Evolutionary conservation across 2,329 filamentous ascomycete genomes (phyloP).

Genomic region (Hypoxylon sp.): DNA sequence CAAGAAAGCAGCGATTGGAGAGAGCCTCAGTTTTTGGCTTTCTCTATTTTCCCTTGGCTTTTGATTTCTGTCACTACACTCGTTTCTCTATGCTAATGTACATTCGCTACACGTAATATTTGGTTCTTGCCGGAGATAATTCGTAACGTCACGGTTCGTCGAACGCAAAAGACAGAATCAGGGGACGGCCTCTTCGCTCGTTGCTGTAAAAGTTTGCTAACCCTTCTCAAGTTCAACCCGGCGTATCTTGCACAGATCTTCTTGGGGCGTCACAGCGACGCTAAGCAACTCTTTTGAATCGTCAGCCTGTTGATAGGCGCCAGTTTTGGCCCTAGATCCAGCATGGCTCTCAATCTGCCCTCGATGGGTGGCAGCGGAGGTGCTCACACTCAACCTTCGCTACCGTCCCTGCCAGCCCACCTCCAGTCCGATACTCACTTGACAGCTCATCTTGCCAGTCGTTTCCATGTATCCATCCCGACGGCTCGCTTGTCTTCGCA

Average conservation of each 20-base stretch:
- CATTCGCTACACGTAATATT: constrained; percentile 43
- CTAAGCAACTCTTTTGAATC: constrained; percentile 36
- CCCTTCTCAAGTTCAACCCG: constrained; percentile 16
- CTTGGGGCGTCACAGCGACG: constrained; percentile 31
- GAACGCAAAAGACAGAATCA: constrained; percentile 8
- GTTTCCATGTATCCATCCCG: constrained; percentile 91
- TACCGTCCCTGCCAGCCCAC: constrained; percentile 89
- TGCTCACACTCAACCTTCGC: constrained; percentile 84
- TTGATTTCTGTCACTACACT: constrained; percentile 47
- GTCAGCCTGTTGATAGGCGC: constrained; percentile 46
- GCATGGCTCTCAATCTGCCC: constrained; percentile 72
- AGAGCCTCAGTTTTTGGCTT: constrained; percentile 42
- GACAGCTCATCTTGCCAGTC: constrained; percentile 85
- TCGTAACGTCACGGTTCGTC: constrained; percentile 10
- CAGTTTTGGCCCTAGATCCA: constrained; percentile 54
- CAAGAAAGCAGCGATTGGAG: constrained; percentile 37
- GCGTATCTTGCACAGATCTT: constrained; percentile 1
- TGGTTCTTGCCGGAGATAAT: constrained; percentile 30
- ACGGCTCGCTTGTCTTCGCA: constrained; percentile 92
- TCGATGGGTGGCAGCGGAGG: constrained; percentile 66
- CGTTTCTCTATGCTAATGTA: constrained; percentile 46
- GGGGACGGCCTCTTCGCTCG: constrained; percentile 27
- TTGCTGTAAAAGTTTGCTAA: constrained; percentile 28
- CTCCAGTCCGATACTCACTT: constrained; percentile 82
- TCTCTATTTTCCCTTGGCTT: constrained; percentile 42